A percentile compares a stretch with the other conserved stretches of the same genome.
phyloP scores from a whole-genome alignment of 345 rosid species.

The Viola odorata region DNA sequence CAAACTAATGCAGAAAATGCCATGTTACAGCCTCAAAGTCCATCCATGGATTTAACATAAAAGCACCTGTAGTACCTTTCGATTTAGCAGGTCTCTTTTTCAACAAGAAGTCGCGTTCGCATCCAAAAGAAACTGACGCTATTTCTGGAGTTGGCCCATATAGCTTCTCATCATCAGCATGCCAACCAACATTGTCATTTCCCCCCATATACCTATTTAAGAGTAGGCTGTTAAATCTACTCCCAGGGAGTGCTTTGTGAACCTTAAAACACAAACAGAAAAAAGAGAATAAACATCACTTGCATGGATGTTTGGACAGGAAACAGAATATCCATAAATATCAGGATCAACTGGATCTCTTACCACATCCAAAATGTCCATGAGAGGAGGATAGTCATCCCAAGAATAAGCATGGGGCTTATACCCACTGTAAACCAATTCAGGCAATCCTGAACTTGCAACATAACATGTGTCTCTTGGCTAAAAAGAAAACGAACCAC shows the following conservation, averaged over 20 bases:
- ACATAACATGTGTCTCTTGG: constrained; percentile 82
- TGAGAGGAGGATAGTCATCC: constrained; percentile 84
- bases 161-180: constrained; percentile 78
- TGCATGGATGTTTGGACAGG: background rate
- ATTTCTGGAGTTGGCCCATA: constrained; percentile 69
- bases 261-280: constrained; percentile 40
- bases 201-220: constrained; percentile 75
- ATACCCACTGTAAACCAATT: constrained; percentile 63
- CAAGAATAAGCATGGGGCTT: constrained; percentile 61
- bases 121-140: constrained; percentile 84
- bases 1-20: background rate
- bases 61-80: constrained; percentile 31
- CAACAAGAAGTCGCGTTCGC: constrained; percentile 75
- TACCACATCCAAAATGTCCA: constrained; percentile 62
- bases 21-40: no score
- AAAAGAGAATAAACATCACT: constrained; percentile 2
- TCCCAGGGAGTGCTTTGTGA: constrained; percentile 60
- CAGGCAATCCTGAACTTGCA: constrained; percentile 59
- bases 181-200: constrained; percentile 79
- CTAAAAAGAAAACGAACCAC: constrained; percentile 24
- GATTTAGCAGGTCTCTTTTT: constrained; percentile 50
- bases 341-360: background rate
- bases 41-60: background rate
- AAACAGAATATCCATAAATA: background rate
- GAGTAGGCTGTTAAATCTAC: constrained; percentile 79